Percentiles rank a stretch among this genome's conserved stretches.
Conservation (phyloP, 768 basidiomycete genomes). For the Naganishia randhawae region DNA sequence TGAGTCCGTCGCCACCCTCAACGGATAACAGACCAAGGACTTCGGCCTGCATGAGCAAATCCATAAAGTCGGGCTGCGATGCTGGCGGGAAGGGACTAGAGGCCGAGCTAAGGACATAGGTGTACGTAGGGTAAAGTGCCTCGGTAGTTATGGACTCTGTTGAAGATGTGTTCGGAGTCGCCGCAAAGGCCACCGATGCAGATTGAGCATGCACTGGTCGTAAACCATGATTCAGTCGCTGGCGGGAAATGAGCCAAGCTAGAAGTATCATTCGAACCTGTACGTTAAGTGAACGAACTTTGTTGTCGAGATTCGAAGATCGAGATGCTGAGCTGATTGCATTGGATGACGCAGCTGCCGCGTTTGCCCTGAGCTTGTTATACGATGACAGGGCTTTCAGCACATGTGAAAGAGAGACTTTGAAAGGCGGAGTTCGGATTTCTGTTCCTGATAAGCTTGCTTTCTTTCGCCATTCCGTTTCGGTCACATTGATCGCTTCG, state of each 20-base stretch:
- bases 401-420: slow-evolving; percentile 45
- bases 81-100: slow-evolving; percentile 46
- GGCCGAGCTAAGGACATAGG: slow-evolving; percentile 42
- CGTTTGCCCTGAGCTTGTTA: slow-evolving; percentile 43
- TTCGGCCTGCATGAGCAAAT: slow-evolving; percentile 49
- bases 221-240: slow-evolving; percentile 14
- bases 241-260: slow-evolving; percentile 39
- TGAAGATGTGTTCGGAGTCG: not conserved
- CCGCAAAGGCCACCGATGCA: slow-evolving; percentile 9
- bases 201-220: slow-evolving; percentile 26
- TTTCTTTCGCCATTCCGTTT: slow-evolving; percentile 46
- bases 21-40: slow-evolving; percentile 45
- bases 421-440: slow-evolving; percentile 32
- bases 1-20: slow-evolving; percentile 9
- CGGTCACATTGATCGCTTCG: slow-evolving; percentile 46
- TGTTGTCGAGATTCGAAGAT: slow-evolving; percentile 35
- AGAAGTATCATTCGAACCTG: slow-evolving; percentile 51
- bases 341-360: slow-evolving; percentile 30
- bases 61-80: slow-evolving; percentile 48
- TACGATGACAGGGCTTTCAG: slow-evolving; percentile 48
- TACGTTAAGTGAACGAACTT: slow-evolving; percentile 48
- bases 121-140: slow-evolving; percentile 48
- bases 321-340: slow-evolving; percentile 1
- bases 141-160: slow-evolving; percentile 26
- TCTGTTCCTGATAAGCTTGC: slow-evolving; percentile 13